Evolutionary conservation across 2,329 filamentous ascomycete genomes (phyloP).

Genomic region (Penicillium decumbens): DNA sequence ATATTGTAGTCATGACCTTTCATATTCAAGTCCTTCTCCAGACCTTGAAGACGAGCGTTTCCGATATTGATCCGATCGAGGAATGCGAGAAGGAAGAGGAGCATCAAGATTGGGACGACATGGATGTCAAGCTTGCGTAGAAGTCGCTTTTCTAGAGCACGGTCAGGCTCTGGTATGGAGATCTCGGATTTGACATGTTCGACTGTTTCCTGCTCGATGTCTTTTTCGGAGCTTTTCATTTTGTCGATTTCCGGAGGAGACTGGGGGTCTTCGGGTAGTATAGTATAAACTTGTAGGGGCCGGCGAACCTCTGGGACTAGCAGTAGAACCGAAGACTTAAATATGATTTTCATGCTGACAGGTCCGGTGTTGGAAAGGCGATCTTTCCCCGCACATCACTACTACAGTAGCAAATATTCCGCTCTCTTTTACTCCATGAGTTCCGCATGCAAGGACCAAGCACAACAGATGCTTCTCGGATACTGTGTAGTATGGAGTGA

Average conservation of each 20-base stretch:
- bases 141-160: constrained; percentile 42
- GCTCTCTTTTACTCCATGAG: background rate
- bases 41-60: constrained; percentile 45
- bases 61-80: constrained; percentile 49
- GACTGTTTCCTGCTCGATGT: constrained; percentile 9
- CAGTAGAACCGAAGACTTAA: background rate
- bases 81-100: constrained; percentile 46
- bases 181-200: constrained; percentile 16
- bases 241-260: background rate
- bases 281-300: background rate
- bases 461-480: background rate
- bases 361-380: background rate
- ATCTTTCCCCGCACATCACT: constrained; percentile 4
- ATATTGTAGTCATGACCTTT: constrained; percentile 41
- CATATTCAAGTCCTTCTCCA: constrained; percentile 45
- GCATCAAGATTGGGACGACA: constrained; percentile 46
- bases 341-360: background rate
- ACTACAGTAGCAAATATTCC: background rate
- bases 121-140: constrained; percentile 48
- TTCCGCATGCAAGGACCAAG: constrained; percentile 10
- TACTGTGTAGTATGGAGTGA: background rate
- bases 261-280: background rate
- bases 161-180: constrained; percentile 20
- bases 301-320: background rate
- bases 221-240: constrained; percentile 14